phyloP scores from a whole-genome alignment of 352 stramenopile species.

The Aphanomyces cochlioides region DNA sequence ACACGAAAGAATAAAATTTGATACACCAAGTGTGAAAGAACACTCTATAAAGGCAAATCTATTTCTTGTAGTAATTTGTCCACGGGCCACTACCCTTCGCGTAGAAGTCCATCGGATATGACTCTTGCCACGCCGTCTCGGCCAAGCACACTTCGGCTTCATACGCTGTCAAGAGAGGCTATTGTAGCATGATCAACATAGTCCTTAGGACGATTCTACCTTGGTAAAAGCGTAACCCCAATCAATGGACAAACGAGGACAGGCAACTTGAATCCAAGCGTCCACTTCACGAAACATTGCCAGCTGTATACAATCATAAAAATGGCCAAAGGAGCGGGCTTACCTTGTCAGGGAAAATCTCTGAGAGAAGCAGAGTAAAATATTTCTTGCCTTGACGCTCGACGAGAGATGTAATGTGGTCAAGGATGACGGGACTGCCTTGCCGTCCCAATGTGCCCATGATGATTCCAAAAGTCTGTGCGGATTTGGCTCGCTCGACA shows the following conservation, averaged over 20 bases:
- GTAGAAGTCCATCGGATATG: slow-evolving; percentile 99
- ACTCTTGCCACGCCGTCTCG: slow-evolving; percentile 77
- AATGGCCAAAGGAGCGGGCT: background rate
- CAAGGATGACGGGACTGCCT: slow-evolving; percentile 96
- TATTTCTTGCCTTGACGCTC: slow-evolving; percentile 82
- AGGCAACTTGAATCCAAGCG: slow-evolving; percentile 99
- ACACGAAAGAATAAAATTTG: no score
- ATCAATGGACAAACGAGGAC: slow-evolving; percentile 97
- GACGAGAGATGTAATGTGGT: slow-evolving; percentile 88
- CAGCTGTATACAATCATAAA: slow-evolving; percentile 48
- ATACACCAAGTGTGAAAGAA: no score
- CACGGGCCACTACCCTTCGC: slow-evolving; percentile 92
- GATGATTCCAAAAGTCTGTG: slow-evolving; percentile 94
- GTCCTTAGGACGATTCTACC: slow-evolving; percentile 35
- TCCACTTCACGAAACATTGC: slow-evolving; percentile 85
- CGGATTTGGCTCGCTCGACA: slow-evolving; percentile 65
- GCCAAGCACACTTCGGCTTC: slow-evolving; percentile 95
- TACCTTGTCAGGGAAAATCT: slow-evolving; percentile 94
- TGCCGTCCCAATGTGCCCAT: slow-evolving; percentile 98
- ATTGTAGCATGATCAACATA: background rate
- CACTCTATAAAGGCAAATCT: background rate
- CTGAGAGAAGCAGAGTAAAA: slow-evolving; percentile 95
- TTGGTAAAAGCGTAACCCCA: slow-evolving; percentile 97
- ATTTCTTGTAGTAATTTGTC: slow-evolving; percentile 93
- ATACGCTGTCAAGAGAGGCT: slow-evolving; percentile 95